Evolutionary conservation across 2,329 filamentous ascomycete genomes (phyloP), one percentile per base, ranked within the genome.

Genomic region (Pseudopyrenochaeta lycopersici): DNA sequence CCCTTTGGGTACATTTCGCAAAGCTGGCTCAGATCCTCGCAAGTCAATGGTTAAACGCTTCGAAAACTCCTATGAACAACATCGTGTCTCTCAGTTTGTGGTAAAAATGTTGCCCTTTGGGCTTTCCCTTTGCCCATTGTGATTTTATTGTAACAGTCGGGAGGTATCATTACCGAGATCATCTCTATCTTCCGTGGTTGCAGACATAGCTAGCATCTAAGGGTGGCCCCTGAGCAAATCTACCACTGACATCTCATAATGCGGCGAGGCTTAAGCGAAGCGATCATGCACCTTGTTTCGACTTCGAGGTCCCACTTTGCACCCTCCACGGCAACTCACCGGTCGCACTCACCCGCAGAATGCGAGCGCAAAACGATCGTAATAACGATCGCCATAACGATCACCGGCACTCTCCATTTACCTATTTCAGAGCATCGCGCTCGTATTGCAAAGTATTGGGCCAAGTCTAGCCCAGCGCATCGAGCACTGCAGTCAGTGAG

Each of bases 171-270:
- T 27, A 27, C 23, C 23, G 23, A 27, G 23, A 4, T 27, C 23
- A 27, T 27, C 23, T 27, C 23, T 27, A 27, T 27, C 23, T 27
- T 27, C 23, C 23, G 23, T 27, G 23, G 23, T 27, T 27, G 23
- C 23, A 27, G 23, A 4, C 23, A 27, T 27, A 27, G 23, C 23
- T 9, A 27, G 23, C 23, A 27, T 27, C 23, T 27, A 27, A 27
- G 23, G 23, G 23, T 35, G 14, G n/a, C 23, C 23, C 27, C 40
- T 30, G 40, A 17, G 23, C 2, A 42, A 31, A 30, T 42, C 40
- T 41, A 42, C 40, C 40, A 42, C 40, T 42, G 27, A 42, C 5
- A 42, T 42, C 23, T 18, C 23, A n/a, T 23, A n/a, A 30, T 42
- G 10, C 11, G 27, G 9, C n/a, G 27, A 31, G 40, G 40, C 40